phyloP scores from a whole-genome alignment of 768 basidiomycete genomes.

The Gelatoporia subvermispora region DNA sequence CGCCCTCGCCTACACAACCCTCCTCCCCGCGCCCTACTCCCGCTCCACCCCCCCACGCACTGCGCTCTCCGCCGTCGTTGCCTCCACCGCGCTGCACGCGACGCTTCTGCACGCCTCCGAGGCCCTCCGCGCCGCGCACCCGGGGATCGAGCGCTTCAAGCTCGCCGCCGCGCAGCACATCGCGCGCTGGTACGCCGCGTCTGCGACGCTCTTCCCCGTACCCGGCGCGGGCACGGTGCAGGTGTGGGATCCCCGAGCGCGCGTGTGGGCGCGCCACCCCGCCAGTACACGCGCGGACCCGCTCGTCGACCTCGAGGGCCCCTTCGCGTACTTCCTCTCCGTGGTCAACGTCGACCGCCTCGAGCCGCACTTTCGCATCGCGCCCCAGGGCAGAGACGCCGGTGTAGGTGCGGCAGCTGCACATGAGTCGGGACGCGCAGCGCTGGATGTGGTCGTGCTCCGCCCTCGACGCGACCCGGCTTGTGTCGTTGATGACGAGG shows the following conservation, averaged over 20 bases:
- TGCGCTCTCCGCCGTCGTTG: constrained; percentile 71
- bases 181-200: constrained; percentile 62
- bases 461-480: constrained; percentile 64
- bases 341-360: constrained; percentile 82
- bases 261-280: constrained; percentile 42
- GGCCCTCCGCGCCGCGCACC: constrained; percentile 57
- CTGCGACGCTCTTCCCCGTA: constrained; percentile 51
- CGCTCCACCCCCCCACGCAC: constrained; percentile 7
- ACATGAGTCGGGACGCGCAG: constrained; percentile 28
- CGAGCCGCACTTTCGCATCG: constrained; percentile 77
- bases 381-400: constrained; percentile 47
- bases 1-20: constrained; percentile 49
- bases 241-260: constrained; percentile 53
- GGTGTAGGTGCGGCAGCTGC: constrained; percentile 41
- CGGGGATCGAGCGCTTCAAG: constrained; percentile 84
- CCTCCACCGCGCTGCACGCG: constrained; percentile 83
- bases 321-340: constrained; percentile 83
- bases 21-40: constrained; percentile 29
- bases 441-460: constrained; percentile 72
- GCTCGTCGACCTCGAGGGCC: constrained; percentile 56
- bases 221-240: constrained; percentile 38
- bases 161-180: constrained; percentile 76
- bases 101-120: constrained; percentile 82
- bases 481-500: constrained; percentile 35
- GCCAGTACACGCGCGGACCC: constrained; percentile 25